Base-by-base conservation (phyloP, 441 rosid species). In the Gossypium davidsonii region DNA sequence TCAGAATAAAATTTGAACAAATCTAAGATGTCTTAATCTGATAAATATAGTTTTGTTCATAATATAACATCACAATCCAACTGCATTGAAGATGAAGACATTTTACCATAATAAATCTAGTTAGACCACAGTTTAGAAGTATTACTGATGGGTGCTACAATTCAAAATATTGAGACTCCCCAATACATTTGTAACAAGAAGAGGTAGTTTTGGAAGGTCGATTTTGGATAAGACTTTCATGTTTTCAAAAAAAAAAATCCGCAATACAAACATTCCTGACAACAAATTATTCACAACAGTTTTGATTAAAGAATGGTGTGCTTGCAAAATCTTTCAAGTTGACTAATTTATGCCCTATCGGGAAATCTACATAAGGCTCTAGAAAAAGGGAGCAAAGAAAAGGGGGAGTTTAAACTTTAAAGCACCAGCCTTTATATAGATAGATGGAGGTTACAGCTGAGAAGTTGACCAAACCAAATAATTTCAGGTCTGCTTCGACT, bases 401-500 rank as follows among this genome's bases (percentile, higher is more conserved):
- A 11, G 20, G 57, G 18, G 63, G 23, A 53, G 25, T 3, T 46
- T 28, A 48, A 9, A 53, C 58, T 73, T 70, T 48, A 39, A 39
- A 39, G 46, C 42, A 85, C 88, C 83, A 77, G 82, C 80, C 74
- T 83, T 7, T 60, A 77, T 78, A 74, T 71, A 39, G 46, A 39
- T 39, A 39, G 46, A 39, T 44, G 68, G 80, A 73, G 81, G 74
- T 80, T 85, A 79, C 80, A 85, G 89, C 80, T 73, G 80, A 73
- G 72, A 81, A 74, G 59, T 79, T 26, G 58, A 44, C 60, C 17
- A 70, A 51, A 74, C 65, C 59, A 23, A 62, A 58, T 9, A 64
- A 7, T 66, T 80, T 82, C 71, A 94, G 61, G 84, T 75, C 80
- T 84, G 88, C 78, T 91, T 89, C 37, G 76, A 94, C 67, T 84